Evolutionary conservation across 345 rosid genomes (phyloP).

Genomic region (Microcos paniculata): DNA sequence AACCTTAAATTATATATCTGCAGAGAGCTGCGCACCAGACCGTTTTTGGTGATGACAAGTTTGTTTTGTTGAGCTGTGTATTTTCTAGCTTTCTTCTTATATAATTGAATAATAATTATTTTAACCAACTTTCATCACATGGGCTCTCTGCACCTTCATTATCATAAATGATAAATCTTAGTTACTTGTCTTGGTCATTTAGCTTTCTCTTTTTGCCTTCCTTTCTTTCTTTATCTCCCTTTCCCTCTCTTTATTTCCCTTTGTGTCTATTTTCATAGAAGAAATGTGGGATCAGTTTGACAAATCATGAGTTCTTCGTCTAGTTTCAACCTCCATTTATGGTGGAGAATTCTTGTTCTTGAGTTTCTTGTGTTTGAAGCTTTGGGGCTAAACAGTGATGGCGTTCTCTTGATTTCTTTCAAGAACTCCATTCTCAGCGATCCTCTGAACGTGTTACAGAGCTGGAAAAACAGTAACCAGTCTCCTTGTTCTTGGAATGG

Average conservation of each 20-base stretch:
- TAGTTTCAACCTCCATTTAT: slow-evolving; percentile 26
- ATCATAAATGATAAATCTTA: slow-evolving; percentile 34
- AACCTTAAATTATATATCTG: slow-evolving; percentile 16
- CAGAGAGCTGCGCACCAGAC: slow-evolving; percentile 10
- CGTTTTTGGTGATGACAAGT: slow-evolving; percentile 28
- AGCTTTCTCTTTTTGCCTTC: slow-evolving; percentile 2
- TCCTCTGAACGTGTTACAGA: slow-evolving; percentile 53
- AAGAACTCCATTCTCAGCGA: slow-evolving; percentile 63
- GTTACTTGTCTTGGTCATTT: slow-evolving; percentile 14
- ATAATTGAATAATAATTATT: not conserved
- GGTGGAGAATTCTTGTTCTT: slow-evolving; percentile 30
- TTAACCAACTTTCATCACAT: slow-evolving; percentile 39
- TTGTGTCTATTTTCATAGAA: slow-evolving; percentile 6
- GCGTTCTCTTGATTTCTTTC: slow-evolving; percentile 75
- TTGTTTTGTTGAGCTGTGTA: slow-evolving; percentile 53
- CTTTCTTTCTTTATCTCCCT: slow-evolving; percentile 5
- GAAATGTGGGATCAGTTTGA: slow-evolving; percentile 41
- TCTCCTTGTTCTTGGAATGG: slow-evolving; percentile 89
- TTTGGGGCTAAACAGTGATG: slow-evolving; percentile 63
- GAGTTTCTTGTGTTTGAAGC: slow-evolving; percentile 17
- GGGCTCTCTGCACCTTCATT: slow-evolving; percentile 30
- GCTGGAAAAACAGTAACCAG: slow-evolving; percentile 60
- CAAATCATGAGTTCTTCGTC: slow-evolving; percentile 44
- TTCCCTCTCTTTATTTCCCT: not conserved
- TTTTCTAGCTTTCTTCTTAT: slow-evolving; percentile 7